Base-by-base conservation (phyloP, 1,284 basidiomycete species). In the Athelia psychrophila region DNA sequence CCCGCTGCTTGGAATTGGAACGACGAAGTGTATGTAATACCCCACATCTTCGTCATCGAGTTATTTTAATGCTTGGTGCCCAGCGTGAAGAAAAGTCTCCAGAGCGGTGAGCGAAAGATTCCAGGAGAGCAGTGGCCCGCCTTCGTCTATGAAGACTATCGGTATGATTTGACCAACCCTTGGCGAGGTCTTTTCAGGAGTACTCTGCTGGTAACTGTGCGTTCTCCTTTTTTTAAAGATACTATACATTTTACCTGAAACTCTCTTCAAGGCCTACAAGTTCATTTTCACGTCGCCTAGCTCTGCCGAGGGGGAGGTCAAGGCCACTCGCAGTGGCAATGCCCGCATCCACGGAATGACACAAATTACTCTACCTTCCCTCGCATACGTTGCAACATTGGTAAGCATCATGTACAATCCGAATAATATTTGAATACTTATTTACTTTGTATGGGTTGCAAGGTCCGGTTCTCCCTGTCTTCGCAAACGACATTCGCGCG, bases 1-100 rank as follows among this genome's bases (percentile, higher is more conserved):
- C 49, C 52, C 20, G 22, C 48, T 40, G 48, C 48, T 13, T 24
- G 54, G 1, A n/a, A 54, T 32, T 54, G 52, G 48, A n/a, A 15
- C 8, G 23, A 55, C 40, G 8, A 15, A 1, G 44, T 38, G 54
- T 55, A 35, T 0, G 22, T 50, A 2, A 16, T 52, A 30, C 5
- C 33, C n/a, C 19, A n/a, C 38, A 6, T n/a, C 38, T 42, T 42
- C 6, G 16, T n/a, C 38, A 8, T 22, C 6, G n/a, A n/a, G n/a
- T n/a, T 6, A 5, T 42, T 42, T n/a, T 42, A 6, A 42, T 42
- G 5, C 20, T 22, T 42, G 6, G 8, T 22, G 6, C 20, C n/a
- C 38, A 42, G 38, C n/a, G 38, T 42, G 6, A n/a, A 8, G 6
- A n/a, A 22, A n/a, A n/a, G 20, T n/a, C 38, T 42, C 9, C 38